These are phyloP conservation scores for Penicillium steckii DNA, from an alignment of 495 filamentous ascomycete genomes.

Conservation along the genomic window DNA sequence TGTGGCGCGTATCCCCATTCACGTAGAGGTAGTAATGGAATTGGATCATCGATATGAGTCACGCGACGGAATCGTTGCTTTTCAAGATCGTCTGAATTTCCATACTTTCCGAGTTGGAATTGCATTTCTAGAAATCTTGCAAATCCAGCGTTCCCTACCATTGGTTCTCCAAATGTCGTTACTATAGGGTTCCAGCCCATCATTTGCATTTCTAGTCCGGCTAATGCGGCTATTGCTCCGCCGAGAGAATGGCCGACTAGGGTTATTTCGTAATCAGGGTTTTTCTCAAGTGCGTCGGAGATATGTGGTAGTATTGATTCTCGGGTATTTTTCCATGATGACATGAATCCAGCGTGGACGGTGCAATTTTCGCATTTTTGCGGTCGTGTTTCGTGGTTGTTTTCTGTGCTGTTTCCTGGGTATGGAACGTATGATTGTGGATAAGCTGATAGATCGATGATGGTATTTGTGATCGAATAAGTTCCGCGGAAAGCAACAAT, in stretches of 20 bases:
- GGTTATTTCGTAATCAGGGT: slow-evolving; percentile 70
- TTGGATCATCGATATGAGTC: slow-evolving; percentile 83
- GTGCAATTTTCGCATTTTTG: slow-evolving; percentile 72
- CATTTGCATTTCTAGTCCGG: slow-evolving; percentile 70
- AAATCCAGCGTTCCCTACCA: slow-evolving; percentile 74
- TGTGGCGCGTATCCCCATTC: slow-evolving; percentile 90
- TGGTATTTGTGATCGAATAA: slow-evolving; percentile 86
- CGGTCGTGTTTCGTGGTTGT: slow-evolving; percentile 2
- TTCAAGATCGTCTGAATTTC: slow-evolving; percentile 10
- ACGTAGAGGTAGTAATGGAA: slow-evolving; percentile 78
- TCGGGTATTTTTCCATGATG: slow-evolving; percentile 75
- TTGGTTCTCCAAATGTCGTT: slow-evolving; percentile 92
- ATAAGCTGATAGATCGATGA: slow-evolving; percentile 81
- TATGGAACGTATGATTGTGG: slow-evolving; percentile 92
- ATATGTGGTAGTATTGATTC: slow-evolving; percentile 61
- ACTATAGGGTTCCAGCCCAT: slow-evolving; percentile 70
- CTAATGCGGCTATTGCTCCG: slow-evolving; percentile 87
- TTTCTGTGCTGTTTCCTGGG: slow-evolving; percentile 44
- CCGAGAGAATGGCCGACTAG: slow-evolving; percentile 91
- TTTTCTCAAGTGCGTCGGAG: slow-evolving; percentile 45
- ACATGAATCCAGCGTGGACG: slow-evolving; percentile 87
- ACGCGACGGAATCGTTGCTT: slow-evolving; percentile 65
- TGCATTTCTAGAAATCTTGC: slow-evolving; percentile 62
- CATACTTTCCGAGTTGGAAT: slow-evolving; percentile 51
- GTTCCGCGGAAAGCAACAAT: slow-evolving; percentile 94